Evolutionary conservation across 352 stramenopile species (phyloP).

Genomic region (Pythium coloratum): DNA sequence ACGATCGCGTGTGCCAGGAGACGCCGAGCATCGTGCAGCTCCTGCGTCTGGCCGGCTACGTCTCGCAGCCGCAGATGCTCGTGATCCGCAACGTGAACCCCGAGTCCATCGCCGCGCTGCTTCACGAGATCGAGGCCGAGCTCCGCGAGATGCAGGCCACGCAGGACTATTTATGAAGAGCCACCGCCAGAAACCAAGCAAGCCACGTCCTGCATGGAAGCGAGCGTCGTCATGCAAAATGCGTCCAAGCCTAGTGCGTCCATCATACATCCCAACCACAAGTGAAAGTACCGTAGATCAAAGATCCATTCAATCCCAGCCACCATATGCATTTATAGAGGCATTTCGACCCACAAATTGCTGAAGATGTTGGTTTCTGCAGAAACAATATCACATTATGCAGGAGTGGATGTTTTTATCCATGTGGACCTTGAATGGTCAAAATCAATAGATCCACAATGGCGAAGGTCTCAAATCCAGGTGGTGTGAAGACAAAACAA

Average conservation of each 20-base stretch:
- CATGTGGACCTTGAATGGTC: background rate
- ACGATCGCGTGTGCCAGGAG: slow-evolving; percentile 61
- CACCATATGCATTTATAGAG: background rate
- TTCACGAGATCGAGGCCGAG: slow-evolving; percentile 45
- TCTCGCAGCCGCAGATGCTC: slow-evolving; percentile 69
- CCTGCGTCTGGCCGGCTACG: slow-evolving; percentile 74
- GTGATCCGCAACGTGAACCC: slow-evolving; percentile 72
- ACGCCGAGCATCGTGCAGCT: slow-evolving; percentile 77
- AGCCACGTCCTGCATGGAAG: background rate
- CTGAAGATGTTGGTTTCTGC: no score
- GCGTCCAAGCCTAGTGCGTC: background rate
- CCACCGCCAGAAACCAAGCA: background rate
- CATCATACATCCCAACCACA: background rate
- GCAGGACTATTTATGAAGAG: slow-evolving; percentile 34
- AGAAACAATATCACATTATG: no score
- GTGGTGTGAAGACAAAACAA: slow-evolving; percentile 3
- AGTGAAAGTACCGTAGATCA: no score
- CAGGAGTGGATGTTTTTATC: background rate
- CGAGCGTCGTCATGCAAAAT: no score
- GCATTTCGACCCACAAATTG: no score
- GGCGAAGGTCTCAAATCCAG: background rate
- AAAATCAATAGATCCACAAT: background rate
- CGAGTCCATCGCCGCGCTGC: slow-evolving; percentile 62
- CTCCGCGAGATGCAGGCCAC: slow-evolving; percentile 32
- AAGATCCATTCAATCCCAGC: background rate